Evolutionary conservation across 2,329 filamentous ascomycete genomes (phyloP), one percentile per base, ranked within the genome.

Genomic region (Fusarium sp.): DNA sequence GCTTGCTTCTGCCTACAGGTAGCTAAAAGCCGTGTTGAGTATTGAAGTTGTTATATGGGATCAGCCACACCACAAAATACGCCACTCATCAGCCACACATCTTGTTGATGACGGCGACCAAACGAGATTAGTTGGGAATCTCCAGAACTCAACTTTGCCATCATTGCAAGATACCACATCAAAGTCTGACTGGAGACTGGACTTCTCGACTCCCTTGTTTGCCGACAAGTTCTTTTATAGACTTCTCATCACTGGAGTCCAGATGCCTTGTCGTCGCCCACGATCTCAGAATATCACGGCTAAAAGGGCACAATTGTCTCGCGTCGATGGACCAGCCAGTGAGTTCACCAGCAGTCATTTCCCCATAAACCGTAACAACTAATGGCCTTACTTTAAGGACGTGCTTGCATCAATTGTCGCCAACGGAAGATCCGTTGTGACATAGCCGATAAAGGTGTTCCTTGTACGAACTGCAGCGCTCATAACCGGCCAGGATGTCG

Each of bases 341-440:
- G 17, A 9, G 62, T 44, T 14, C 3, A 30, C 20, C 7, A 9
- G 12, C 4, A 20, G 4, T 14, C 5, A 0, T 6, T 1, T 23
- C 7, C 2, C 13, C 5, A 23, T 8, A 1, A 12, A 1, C 10
- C 1, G 4, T 7, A 7, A 32, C 13, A 2, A 1, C 15, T 27
- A 17, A 11, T 26, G 4, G 7, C 5, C 3, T 10, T 3, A 0
- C 0, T 10, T 3, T 2, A 7, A 65, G 62, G 42, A 32, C 62
- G 62, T 3, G 62, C 49, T 18, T 65, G 62, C 3, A 8, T 58
- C 15, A 58, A 65, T 12, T 65, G 62, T 17, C 62, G 49, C 0
- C 60, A 40, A 10, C 37, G 62, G 3, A 65, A 65, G 5, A 42
- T 58, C 4, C 49, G 62, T 6, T 65, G 62, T 10, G 62, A 65